Conservation (phyloP, 2,329 filamentous ascomycete species). For the Pseudogymnoascus sp. region DNA sequence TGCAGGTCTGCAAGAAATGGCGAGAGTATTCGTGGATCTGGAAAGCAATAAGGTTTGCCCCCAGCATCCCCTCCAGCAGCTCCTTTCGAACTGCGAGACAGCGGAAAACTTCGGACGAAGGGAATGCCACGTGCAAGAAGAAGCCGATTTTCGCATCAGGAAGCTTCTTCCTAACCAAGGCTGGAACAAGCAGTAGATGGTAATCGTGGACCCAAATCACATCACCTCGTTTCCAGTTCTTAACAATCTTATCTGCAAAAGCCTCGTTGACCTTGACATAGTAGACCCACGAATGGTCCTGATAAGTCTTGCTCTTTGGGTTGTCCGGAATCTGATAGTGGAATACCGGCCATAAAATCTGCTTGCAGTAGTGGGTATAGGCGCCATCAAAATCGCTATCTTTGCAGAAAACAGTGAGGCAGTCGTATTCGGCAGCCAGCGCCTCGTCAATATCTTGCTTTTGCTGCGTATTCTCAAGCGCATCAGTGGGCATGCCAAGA, state of each 20-base stretch:
- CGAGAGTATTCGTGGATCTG: constrained; percentile 89
- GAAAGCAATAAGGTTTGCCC: constrained; percentile 86
- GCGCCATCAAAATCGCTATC: constrained; percentile 93
- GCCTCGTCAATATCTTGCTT: constrained; percentile 77
- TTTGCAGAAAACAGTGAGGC: constrained; percentile 73
- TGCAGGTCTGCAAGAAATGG: constrained; percentile 94
- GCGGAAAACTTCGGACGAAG: constrained; percentile 90
- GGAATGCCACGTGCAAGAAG: constrained; percentile 91
- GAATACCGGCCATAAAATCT: constrained; percentile 94
- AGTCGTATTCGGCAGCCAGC: constrained; percentile 72
- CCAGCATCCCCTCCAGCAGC: constrained; percentile 84
- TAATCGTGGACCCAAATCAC: constrained; percentile 96
- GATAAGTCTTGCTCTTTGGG: constrained; percentile 95
- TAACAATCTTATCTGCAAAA: constrained; percentile 83
- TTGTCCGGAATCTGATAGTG: constrained; percentile 98
- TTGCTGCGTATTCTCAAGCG: constrained; percentile 61
- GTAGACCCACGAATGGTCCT: constrained; percentile 93
- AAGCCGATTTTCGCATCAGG: constrained; percentile 94
- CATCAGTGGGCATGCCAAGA: constrained; percentile 88
- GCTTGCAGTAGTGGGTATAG: constrained; percentile 95
- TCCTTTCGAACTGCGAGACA: constrained; percentile 81
- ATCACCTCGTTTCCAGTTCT: constrained; percentile 89
- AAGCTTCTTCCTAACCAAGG: constrained; percentile 80
- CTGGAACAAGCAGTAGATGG: constrained; percentile 79
- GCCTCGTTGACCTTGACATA: constrained; percentile 89